Evolutionary conservation across 139 green algal species (phyloP), one percentile per base, ranked within the genome.

Genomic region (Penium margaritaceum): DNA sequence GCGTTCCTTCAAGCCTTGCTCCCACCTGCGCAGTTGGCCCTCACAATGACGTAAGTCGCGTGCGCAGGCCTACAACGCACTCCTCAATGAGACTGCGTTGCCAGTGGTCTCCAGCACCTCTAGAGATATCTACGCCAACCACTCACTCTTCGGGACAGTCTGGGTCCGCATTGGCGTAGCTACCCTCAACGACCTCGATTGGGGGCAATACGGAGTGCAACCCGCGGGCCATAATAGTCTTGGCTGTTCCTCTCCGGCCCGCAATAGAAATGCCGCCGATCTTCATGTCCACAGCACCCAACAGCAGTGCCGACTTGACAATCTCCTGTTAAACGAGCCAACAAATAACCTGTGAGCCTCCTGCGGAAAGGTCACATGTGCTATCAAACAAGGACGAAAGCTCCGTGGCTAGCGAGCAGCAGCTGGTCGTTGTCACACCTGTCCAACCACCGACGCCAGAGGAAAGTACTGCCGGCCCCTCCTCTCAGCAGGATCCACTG

Each of bases 181-280:
- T 90, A n/a, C 85, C 90, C 14, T 92, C 83, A 47, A 99, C 90
- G n/a, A 96, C 85, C 81, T 99, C 94, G 39, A 99, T 99, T 34
- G 94, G 94, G 5, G 94, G 94, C 77, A 99, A 79, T 63, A 99
- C 84, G 19, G 89, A 84, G 78, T 97, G 92, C 67, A 99, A 68
- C 29, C 94, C 94, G 60, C 94, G 84, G 0, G 94, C 94, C 91
- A 99, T 97, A 46, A 99, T 84, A 5, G 90, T 96, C 81, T 99
- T 99, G 74, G 89, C 91, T 3, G 94, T 98, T 46, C 93, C 93
- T 34, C 94, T 74, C 41, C 88, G 80, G 0, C 94, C 95, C 12
- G 88, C 82, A 73, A 99, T 99, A 65, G 87, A 89, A 54, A 99
- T 91, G 67, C 94, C 94, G 36, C 94, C 94, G 21, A 98, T 74